Percentiles rank a stretch among this genome's conserved stretches.
phyloP scores from a whole-genome alignment of 768 basidiomycete species.

The Trametes maxima region DNA sequence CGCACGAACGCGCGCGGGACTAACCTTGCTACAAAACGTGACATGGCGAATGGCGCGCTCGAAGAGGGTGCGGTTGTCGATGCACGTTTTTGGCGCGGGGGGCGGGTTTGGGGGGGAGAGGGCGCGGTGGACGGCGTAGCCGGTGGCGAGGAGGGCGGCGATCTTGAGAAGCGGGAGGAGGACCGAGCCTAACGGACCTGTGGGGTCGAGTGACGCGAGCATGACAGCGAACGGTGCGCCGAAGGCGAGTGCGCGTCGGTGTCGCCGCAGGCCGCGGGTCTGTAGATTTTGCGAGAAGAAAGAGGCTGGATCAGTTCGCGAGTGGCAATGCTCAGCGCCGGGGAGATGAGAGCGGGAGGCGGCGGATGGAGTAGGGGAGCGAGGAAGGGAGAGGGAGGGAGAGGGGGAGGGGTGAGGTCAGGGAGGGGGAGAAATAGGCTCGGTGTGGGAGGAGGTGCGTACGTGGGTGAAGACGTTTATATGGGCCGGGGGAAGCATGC shows the following conservation, averaged over 20 bases:
- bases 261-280: not conserved
- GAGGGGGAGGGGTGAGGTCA: not conserved
- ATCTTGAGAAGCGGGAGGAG: slow-evolving; percentile 24
- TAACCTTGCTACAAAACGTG: slow-evolving; percentile 32
- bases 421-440: slow-evolving; percentile 12
- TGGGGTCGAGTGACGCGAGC: not conserved
- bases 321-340: too few relatives aligned
- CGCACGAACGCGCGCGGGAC: not conserved
- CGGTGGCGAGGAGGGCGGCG: slow-evolving; percentile 24
- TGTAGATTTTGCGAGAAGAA: not conserved
- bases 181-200: not conserved
- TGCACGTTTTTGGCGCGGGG: slow-evolving; percentile 24
- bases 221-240: not conserved
- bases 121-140: slow-evolving; percentile 26
- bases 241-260: not conserved
- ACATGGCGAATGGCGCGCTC: slow-evolving; percentile 30
- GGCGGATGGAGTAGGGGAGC: not conserved
- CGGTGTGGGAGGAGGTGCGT: slow-evolving; percentile 4
- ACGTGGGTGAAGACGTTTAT: slow-evolving; percentile 10
- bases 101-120: slow-evolving; percentile 31
- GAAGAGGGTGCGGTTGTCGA: slow-evolving; percentile 27
- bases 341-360: not conserved
- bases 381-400: not conserved
- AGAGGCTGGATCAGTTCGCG: not conserved
- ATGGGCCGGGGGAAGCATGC: slow-evolving; percentile 12